Conservation (phyloP, 2,329 filamentous ascomycete genomes). For the Penicillium sumatraense region DNA sequence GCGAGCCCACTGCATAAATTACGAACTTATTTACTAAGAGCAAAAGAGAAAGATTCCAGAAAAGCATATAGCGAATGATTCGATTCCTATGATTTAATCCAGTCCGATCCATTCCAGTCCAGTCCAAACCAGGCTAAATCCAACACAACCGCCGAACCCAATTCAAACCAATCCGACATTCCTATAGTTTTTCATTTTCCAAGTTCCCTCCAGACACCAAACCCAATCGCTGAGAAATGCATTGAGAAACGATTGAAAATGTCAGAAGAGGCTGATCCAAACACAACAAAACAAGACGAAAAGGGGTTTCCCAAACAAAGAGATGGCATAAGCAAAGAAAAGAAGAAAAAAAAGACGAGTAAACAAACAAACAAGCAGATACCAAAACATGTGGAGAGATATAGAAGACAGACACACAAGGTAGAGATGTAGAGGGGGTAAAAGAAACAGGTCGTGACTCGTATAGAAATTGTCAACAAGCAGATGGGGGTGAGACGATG, state of each 20-base stretch:
- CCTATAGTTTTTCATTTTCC: slow-evolving; percentile 15
- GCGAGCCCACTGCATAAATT: not conserved
- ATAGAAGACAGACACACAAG: slow-evolving; percentile 11
- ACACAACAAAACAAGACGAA: not conserved
- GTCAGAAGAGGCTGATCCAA: slow-evolving; percentile 14
- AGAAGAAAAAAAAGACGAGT: too few species aligned
- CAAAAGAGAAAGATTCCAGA: not conserved
- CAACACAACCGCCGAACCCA: not conserved
- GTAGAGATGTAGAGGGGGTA: slow-evolving; percentile 4
- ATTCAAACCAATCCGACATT: not conserved
- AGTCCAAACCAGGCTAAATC: slow-evolving; percentile 7
- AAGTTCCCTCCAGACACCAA: slow-evolving; percentile 29
- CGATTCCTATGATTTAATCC: not conserved
- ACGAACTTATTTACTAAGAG: not conserved
- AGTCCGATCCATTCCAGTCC: slow-evolving; percentile 19
- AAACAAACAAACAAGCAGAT: slow-evolving; percentile 9
- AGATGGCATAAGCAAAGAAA: too few species aligned
- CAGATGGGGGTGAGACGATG: not conserved
- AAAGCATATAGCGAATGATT: slow-evolving; percentile 21
- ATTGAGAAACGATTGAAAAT: slow-evolving; percentile 23
- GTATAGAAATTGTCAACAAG: slow-evolving; percentile 4
- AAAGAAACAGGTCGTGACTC: slow-evolving; percentile 21
- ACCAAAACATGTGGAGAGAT: slow-evolving; percentile 25
- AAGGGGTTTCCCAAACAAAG: too few species aligned
- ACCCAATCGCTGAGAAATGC: slow-evolving; percentile 35